These are phyloP conservation scores for Metschnikowia cubensis DNA, from an alignment of 805 yeast genomes.

Conservation along the genomic window DNA sequence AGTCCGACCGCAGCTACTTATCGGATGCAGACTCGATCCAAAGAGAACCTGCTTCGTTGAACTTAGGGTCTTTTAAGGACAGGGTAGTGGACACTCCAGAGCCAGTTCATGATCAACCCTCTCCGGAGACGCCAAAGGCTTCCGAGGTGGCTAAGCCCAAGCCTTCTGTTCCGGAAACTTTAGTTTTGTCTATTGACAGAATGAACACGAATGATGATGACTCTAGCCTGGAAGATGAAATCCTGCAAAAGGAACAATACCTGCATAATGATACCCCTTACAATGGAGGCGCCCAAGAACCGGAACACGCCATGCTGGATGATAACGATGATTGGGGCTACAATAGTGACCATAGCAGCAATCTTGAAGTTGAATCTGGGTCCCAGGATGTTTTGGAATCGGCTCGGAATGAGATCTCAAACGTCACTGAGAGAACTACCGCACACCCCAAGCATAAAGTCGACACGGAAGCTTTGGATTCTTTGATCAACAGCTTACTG, in stretches of 20 bases:
- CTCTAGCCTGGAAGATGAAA: slow-evolving; percentile 10
- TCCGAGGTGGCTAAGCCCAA: background rate
- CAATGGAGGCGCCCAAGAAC: slow-evolving; percentile 11
- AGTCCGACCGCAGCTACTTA: slow-evolving; percentile 32
- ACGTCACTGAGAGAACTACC: background rate
- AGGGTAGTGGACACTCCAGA: background rate
- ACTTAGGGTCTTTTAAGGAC: slow-evolving; percentile 14
- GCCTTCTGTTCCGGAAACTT: slow-evolving; percentile 7
- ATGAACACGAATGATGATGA: slow-evolving; percentile 10
- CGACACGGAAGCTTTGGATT: slow-evolving; percentile 32
- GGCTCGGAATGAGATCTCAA: background rate
- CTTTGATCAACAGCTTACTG: slow-evolving; percentile 34
- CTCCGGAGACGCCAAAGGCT: background rate
- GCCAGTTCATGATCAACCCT: background rate
- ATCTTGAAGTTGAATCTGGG: slow-evolving; percentile 7
- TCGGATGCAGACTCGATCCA: slow-evolving; percentile 42
- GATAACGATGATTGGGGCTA: slow-evolving; percentile 27
- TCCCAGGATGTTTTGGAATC: background rate
- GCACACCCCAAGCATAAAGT: slow-evolving; percentile 9
- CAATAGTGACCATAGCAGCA: slow-evolving; percentile 21
- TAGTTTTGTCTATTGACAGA: slow-evolving; percentile 16
- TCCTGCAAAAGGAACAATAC: background rate
- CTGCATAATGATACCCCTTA: background rate
- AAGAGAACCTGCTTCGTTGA: slow-evolving; percentile 30
- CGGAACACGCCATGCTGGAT: background rate